Base-by-base conservation (phyloP, 495 filamentous ascomycete species). In the Cercophora newfieldiana region DNA sequence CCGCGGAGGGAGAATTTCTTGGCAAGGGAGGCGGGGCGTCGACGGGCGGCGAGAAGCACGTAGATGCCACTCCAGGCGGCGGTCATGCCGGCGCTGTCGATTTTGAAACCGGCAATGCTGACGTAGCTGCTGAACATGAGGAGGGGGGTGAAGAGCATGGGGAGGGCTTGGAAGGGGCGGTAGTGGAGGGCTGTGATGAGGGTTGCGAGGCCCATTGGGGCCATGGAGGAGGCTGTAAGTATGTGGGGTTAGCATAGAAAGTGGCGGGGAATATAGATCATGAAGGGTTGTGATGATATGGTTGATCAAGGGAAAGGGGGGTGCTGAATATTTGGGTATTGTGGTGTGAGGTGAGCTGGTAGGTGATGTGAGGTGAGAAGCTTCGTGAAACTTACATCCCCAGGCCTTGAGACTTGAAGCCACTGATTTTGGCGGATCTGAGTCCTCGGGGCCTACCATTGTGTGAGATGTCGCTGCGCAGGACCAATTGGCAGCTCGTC, bases 61-160 rank as follows among this genome's bases (percentile, higher is more conserved):
- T 98, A 99, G 22, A 97, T 78, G 3, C 89, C 91, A 47, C 89
- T 92, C 87, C 91, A 97, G 3, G 94, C 92, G 19, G 91, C 92
- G 14, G 87, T 91, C 59, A 93, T 83, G 29, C 94, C 95, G 0
- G 93, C 94, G 57, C 86, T 87, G 69, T 97, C 95, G 59, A 87
- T 88, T 74, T 90, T 88, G 85, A 88, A 93, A 33, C 86, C 87
- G 58, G 86, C 84, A 8, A 97, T 74, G 74, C 93, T 94, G 51
- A 94, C 83, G 77, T 97, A 98, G 78, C 88, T 90, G 62, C 86
- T 86, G 81, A 96, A 93, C 62, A 96, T 82, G n/a, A 97, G 86
- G 63, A 93, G 80, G 0, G 93, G 91, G 33, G 92, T 84, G 80
- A 97, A 92, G 69, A 92, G 79, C 82, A 96, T 87, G 1, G 92